Conservation (phyloP, 2,329 filamentous ascomycete species). For the Pestalotiopsis sp. region DNA sequence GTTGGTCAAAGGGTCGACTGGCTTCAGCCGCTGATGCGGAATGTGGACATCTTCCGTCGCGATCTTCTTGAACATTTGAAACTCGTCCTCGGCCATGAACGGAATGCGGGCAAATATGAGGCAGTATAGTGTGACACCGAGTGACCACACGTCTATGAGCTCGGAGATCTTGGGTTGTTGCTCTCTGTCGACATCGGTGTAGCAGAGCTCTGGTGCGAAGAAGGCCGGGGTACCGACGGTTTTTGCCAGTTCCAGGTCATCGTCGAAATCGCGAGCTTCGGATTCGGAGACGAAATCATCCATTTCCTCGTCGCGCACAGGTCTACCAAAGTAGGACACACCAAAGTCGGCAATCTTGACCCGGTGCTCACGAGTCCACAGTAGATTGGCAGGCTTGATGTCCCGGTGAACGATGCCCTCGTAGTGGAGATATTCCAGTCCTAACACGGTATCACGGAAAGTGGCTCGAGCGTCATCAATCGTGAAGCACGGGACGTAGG, state of each 20-base stretch:
- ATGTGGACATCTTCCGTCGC: conserved; percentile 93
- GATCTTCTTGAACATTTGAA: conserved; percentile 88
- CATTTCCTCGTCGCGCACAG: conserved; percentile 79
- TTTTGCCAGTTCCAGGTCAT: conserved; percentile 95
- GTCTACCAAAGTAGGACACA: conserved; percentile 93
- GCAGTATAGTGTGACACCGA: conserved; percentile 95
- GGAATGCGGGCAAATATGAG: conserved; percentile 93
- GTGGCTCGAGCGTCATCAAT: conserved; percentile 79
- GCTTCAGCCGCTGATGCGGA: conserved; percentile 78
- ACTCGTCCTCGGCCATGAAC: conserved; percentile 90
- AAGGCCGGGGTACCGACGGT: conserved; percentile 97
- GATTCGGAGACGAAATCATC: conserved; percentile 77
- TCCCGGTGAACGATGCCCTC: conserved; percentile 84
- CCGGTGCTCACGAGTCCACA: conserved; percentile 81
- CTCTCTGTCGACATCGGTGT: conserved; percentile 71
- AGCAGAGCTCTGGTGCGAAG: conserved; percentile 95
- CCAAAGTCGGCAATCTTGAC: conserved; percentile 99
- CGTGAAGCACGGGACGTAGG: conserved; percentile 92
- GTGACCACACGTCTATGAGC: conserved; percentile 95
- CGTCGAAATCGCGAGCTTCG: conserved; percentile 84
- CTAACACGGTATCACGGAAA: conserved; percentile 91
- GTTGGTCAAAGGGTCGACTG: conserved; percentile 64
- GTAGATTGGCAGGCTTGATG: conserved; percentile 86
- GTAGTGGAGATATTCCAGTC: conserved; percentile 90
- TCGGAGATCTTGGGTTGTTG: conserved; percentile 81